Base-by-base conservation (phyloP, 2,329 filamentous ascomycete species). In the Lachnellula subtilissima region DNA sequence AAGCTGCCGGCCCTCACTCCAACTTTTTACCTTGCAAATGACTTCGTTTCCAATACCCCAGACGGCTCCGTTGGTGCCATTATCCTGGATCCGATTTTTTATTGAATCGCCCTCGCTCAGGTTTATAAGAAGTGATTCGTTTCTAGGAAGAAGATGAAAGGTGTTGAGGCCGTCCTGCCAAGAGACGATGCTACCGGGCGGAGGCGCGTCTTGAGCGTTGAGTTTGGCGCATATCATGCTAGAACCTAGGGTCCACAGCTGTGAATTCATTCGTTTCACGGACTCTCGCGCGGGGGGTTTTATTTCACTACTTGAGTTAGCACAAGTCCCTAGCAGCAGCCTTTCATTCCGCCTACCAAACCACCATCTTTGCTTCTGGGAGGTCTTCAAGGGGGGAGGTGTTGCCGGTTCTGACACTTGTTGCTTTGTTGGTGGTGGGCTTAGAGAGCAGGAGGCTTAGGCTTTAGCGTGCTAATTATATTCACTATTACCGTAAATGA, bases 1-100 rank as follows among this genome's bases (percentile, higher is more conserved):
- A 15, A 48, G 25, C 28, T 61, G 48, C n/a, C 48, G 23, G 3
- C 25, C 54, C 43, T 61, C 54, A 48, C 32, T 36, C 57, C 54
- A 61, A 22, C 49, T 48, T 19, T 59, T 59, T 19, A 55, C 59
- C 32, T 61, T 61, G 49, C 51, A 59, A 36, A 61, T 47, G 9
- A 42, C 25, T 42, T 58, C 35, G 2, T 35, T 12, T 28, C 56
- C 56, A 51, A 61, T 39, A 17, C 23, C 46, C 53, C 53, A 61
- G 36, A 59, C 48, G 2, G 35, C 42, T 6, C 39, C 51, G 11
- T 37, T 40, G 19, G 51, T 55, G 5, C 53, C 56, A 37, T 28
- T 7, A 12, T 53, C 51, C 7, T 60, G 55, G 40, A 56, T 49
- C 22, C 40, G 45, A 19, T 47, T 52, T 6, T n/a, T 52, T 48